Base-by-base conservation (phyloP, 352 stramenopile species). In the Pythium utonaiense region DNA sequence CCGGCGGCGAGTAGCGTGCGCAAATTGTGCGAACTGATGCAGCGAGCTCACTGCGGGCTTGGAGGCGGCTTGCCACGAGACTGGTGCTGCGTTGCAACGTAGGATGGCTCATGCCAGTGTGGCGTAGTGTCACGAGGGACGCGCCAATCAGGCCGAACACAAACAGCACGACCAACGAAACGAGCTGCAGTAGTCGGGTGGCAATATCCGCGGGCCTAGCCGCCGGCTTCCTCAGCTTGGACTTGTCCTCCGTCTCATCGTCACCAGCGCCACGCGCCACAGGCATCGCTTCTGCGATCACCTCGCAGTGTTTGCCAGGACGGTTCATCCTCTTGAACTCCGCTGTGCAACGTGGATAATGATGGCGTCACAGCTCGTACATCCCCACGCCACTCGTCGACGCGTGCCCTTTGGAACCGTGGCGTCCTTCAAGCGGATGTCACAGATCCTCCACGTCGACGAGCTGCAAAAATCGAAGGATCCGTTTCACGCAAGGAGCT, bases 131-230 rank as follows among this genome's bases (percentile, higher is more conserved):
- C 21, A 57, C 38, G 12, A 64, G 0, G 6, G 48, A 53, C 4
- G 27, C 19, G n/a, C 57, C 57, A 0, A 57, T 22, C 0, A 64
- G 17, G 1, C 49, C 34, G 5, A 57, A 57, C 17, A 45, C 24
- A 19, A 64, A 52, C 16, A 64, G 34, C 24, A 64, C 24, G 3
- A 33, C 14, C 3, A 64, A 36, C 16, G 48, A 64, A 21, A 57
- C 49, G 38, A 64, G 36, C 36, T 64, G 48, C 24, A 64, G 28
- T 34, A 64, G 48, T n/a, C 56, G 34, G 24, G 31, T 33, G 33
- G 45, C 34, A 6, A 62, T 34, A 6, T 51, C 33, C 3, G 24
- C 21, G 14, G 44, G 44, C 22, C 40, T 47, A 19, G 40, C 40
- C n/a, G 25, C 17, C 6, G 40, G 17, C 17, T 12, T 47, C 40